phyloP scores from a whole-genome alignment of 495 filamentous ascomycete species.

The Tuber calosporum region DNA sequence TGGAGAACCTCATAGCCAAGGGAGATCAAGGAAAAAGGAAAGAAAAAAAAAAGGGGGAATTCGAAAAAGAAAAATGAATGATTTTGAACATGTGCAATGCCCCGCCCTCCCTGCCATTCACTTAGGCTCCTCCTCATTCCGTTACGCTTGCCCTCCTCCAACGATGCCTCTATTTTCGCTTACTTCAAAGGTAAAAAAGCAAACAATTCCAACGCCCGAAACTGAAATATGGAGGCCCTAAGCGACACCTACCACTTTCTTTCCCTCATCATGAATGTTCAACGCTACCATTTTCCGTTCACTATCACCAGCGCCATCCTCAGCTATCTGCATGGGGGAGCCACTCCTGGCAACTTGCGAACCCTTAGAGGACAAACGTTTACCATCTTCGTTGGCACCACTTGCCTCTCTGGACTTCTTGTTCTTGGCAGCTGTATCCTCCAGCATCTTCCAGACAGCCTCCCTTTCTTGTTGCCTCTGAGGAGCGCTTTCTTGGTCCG shows the following conservation, averaged over 20 bases:
- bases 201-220: constrained; percentile 38
- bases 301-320: constrained; percentile 59
- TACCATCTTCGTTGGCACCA: constrained; percentile 23
- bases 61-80: constrained; percentile 34
- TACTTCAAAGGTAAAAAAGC: constrained; percentile 13
- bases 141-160: constrained; percentile 12
- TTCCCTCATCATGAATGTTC: constrained; percentile 54
- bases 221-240: constrained; percentile 37
- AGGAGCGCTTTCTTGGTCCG: constrained; percentile 81
- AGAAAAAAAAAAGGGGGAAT: constrained; percentile 14
- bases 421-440: constrained; percentile 67
- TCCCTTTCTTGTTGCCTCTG: constrained; percentile 67
- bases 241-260: constrained; percentile 43
- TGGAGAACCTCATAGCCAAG: neutral
- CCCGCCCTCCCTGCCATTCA: neutral
- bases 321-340: constrained; percentile 51
- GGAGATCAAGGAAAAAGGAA: constrained; percentile 1
- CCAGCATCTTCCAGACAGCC: constrained; percentile 77
- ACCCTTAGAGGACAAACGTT: constrained; percentile 38
- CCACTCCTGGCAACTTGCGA: constrained; percentile 45
- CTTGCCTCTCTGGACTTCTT: constrained; percentile 45
- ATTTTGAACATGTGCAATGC: constrained; percentile 22
- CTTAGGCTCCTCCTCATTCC: neutral
- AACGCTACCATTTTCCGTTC: constrained; percentile 61
- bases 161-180: constrained; percentile 16